A percentile compares a stretch with the other conserved stretches of the same genome.
phyloP scores from a whole-genome alignment of 2,329 filamentous ascomycete species.

The Aspergillus pseudoglaucus region DNA sequence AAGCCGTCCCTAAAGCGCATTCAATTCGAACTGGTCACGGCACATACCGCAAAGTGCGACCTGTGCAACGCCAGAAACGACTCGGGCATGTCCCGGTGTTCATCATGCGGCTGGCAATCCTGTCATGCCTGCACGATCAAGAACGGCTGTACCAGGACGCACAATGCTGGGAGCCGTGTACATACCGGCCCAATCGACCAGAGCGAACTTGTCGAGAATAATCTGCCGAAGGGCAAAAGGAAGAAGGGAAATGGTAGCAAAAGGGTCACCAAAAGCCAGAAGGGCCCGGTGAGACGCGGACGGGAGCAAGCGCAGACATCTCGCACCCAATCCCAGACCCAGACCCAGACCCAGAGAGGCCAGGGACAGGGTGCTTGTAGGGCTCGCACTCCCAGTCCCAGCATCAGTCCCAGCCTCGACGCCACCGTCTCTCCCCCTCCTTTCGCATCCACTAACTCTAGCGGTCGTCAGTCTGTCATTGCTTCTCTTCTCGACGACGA shows the following conservation, averaged over 20 bases:
- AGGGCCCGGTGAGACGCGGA: not conserved
- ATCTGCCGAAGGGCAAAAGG: not conserved
- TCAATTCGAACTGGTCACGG: conserved; percentile 21
- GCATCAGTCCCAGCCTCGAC: too few species aligned
- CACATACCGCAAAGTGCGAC: conserved; percentile 35
- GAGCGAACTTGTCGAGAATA: not conserved
- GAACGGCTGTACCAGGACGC: conserved; percentile 9
- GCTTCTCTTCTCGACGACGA: not conserved
- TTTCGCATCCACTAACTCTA: too few species aligned
- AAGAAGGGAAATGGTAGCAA: not conserved
- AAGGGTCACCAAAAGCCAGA: not conserved
- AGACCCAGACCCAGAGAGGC: too few species aligned
- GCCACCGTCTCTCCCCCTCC: too few species aligned
- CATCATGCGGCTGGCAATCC: conserved; percentile 28
- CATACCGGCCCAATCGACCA: conserved; percentile 5
- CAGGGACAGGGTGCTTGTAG: too few species aligned
- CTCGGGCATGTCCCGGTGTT: conserved; percentile 27
- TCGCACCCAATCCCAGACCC: too few species aligned
- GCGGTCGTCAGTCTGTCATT: not conserved
- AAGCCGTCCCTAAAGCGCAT: not conserved
- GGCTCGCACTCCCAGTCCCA: too few species aligned
- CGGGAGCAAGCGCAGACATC: not conserved
- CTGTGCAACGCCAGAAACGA: conserved; percentile 28
- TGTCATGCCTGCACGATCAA: conserved; percentile 25
- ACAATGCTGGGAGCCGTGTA: conserved; percentile 1